These are phyloP conservation scores for Wickerhamiella brachini DNA, from an alignment of 805 yeast genomes.

Conservation along the genomic window DNA sequence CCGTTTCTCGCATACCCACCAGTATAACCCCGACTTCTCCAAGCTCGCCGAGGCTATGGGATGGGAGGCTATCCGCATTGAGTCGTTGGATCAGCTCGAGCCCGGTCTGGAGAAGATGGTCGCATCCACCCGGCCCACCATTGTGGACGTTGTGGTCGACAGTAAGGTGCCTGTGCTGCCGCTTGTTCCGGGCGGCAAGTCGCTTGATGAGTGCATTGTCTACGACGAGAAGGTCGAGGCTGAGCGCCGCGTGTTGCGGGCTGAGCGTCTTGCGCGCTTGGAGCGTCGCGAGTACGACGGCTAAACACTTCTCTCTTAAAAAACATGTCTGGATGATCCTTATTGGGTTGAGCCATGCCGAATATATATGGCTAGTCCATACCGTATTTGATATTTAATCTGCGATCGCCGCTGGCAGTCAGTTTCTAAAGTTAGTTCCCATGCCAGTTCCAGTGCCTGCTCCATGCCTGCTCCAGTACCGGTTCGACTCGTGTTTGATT, in stretches of 20 bases:
- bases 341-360: background rate
- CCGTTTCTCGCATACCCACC: constrained; percentile 97
- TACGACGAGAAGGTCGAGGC: constrained; percentile 74
- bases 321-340: too few species aligned
- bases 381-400: background rate
- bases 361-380: background rate
- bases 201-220: constrained; percentile 78
- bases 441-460: too few species aligned
- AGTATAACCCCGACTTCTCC: constrained; percentile 84
- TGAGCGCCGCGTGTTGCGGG: constrained; percentile 28
- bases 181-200: constrained; percentile 95
- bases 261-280: constrained; percentile 21
- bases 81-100: constrained; percentile 51
- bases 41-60: constrained; percentile 93
- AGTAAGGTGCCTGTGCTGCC: constrained; percentile 91
- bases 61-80: constrained; percentile 62
- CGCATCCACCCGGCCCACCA: constrained; percentile 65
- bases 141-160: constrained; percentile 83
- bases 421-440: too few species aligned
- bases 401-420: too few species aligned
- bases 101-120: constrained; percentile 53
- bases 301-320: background rate
- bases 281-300: constrained; percentile 14
- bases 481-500: too few species aligned
- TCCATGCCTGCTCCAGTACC: too few species aligned